These are phyloP conservation scores for Teunomyces funiuensis DNA, from an alignment of 805 yeast species.

Conservation along the genomic window DNA sequence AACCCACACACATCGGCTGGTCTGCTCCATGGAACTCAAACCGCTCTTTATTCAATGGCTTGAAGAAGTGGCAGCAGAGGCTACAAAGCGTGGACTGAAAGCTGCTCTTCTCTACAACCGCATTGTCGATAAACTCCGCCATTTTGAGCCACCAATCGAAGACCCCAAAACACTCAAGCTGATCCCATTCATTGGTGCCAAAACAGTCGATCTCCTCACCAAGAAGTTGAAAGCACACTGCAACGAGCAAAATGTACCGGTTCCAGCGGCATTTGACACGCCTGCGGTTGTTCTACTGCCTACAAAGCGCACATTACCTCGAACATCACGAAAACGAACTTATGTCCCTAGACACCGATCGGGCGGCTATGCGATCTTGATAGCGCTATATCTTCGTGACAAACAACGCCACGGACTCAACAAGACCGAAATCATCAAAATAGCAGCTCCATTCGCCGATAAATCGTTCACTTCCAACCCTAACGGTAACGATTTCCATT, in stretches of 20 bases:
- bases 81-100: slow-evolving; percentile 51
- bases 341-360: slow-evolving; percentile 75
- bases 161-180: slow-evolving; percentile 59
- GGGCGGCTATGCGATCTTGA: slow-evolving; percentile 81
- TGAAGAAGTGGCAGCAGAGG: slow-evolving; percentile 48
- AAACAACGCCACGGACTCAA: slow-evolving; percentile 54
- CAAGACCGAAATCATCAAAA: slow-evolving; percentile 54
- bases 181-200: slow-evolving; percentile 72
- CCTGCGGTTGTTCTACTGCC: background rate
- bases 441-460: slow-evolving; percentile 57
- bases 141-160: slow-evolving; percentile 43
- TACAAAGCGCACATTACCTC: background rate
- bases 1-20: no score
- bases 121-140: slow-evolving; percentile 55
- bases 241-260: slow-evolving; percentile 43
- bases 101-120: slow-evolving; percentile 51
- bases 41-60: slow-evolving; percentile 58
- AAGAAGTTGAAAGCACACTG: slow-evolving; percentile 55
- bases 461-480: slow-evolving; percentile 60
- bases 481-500: slow-evolving; percentile 58
- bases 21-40: slow-evolving; percentile 39
- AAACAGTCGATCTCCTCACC: slow-evolving; percentile 54
- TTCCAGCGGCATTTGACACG: slow-evolving; percentile 41
- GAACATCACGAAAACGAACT: slow-evolving; percentile 21
- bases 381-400: slow-evolving; percentile 57